Conservation (phyloP, 106 monocot species). For the Dendrobium chrysotoxum region DNA sequence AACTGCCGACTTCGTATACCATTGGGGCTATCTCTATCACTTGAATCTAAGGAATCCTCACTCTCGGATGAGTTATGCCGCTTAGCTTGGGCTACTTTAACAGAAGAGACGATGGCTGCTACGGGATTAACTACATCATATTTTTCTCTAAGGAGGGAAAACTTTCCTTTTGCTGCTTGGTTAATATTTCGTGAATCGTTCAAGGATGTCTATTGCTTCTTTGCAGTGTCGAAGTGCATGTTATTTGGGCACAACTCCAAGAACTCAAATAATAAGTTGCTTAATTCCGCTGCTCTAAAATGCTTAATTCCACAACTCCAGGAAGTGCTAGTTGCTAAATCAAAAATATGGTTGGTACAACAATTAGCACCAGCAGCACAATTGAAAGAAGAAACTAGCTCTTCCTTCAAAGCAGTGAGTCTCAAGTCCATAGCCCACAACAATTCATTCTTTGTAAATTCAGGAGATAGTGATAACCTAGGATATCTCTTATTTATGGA, state of each 20-base stretch:
- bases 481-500: constrained; percentile 81
- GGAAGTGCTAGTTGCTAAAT: constrained; percentile 63
- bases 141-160: not conserved
- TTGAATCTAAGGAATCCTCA: constrained; percentile 54
- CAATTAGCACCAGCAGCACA: constrained; percentile 44
- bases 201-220: constrained; percentile 5
- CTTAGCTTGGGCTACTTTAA: constrained; percentile 83
- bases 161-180: constrained; percentile 10
- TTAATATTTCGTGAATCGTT: constrained; percentile 11
- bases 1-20: constrained; percentile 68
- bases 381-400: constrained; percentile 38
- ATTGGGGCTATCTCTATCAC: constrained; percentile 31
- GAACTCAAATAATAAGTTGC: constrained; percentile 43
- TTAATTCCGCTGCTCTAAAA: not conserved
- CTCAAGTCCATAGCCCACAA: constrained; percentile 70
- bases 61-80: constrained; percentile 67
- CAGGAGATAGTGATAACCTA: constrained; percentile 67
- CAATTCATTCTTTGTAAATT: constrained; percentile 87
- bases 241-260: constrained; percentile 19
- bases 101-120: constrained; percentile 41
- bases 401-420: constrained; percentile 56
- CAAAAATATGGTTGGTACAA: constrained; percentile 39
- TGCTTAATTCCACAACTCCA: constrained; percentile 55
- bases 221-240: constrained; percentile 11
- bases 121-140: constrained; percentile 9